phyloP scores from a whole-genome alignment of 2,329 filamentous ascomycete species.

The Pseudogymnoascus pannorum region DNA sequence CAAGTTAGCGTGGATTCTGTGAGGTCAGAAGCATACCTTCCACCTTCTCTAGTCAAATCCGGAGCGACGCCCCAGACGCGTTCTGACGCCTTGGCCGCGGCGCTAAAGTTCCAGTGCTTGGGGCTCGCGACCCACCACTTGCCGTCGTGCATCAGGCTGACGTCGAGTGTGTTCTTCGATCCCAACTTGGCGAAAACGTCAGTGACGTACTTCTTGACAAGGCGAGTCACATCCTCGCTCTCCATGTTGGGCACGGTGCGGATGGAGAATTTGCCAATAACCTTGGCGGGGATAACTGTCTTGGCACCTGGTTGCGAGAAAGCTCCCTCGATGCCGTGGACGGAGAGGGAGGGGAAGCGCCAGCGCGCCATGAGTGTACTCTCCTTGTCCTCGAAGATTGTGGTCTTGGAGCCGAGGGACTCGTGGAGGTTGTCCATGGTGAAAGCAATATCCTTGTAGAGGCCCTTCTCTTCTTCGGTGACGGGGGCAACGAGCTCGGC shows the following conservation, averaged over 20 bases:
- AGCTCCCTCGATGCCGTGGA: constrained; percentile 92
- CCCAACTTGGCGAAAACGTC: constrained; percentile 77
- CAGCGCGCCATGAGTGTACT: constrained; percentile 90
- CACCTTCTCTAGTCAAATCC: constrained; percentile 93
- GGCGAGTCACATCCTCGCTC: constrained; percentile 76
- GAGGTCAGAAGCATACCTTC: constrained; percentile 50
- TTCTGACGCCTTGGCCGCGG: constrained; percentile 91
- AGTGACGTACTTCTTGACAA: constrained; percentile 77
- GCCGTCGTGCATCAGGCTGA: constrained; percentile 74
- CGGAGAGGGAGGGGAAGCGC: constrained; percentile 86
- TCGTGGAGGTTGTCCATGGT: constrained; percentile 94
- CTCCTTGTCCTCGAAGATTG: constrained; percentile 84
- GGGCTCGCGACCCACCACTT: constrained; percentile 99
- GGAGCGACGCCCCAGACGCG: constrained; percentile 89
- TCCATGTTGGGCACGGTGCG: constrained; percentile 97
- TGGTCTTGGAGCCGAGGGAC: constrained; percentile 81
- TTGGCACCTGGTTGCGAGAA: constrained; percentile 92
- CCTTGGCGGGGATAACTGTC: constrained; percentile 97
- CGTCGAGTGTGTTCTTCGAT: constrained; percentile 87
- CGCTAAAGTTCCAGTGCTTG: constrained; percentile 98
- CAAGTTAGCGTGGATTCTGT: neutral
- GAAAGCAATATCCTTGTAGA: constrained; percentile 90
- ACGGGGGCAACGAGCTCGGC: constrained; percentile 87
- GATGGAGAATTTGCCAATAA: constrained; percentile 97
- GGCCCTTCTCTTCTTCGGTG: constrained; percentile 72